Conservation (phyloP, 306 rosid genomes). For the Sesbania bispinosa region DNA sequence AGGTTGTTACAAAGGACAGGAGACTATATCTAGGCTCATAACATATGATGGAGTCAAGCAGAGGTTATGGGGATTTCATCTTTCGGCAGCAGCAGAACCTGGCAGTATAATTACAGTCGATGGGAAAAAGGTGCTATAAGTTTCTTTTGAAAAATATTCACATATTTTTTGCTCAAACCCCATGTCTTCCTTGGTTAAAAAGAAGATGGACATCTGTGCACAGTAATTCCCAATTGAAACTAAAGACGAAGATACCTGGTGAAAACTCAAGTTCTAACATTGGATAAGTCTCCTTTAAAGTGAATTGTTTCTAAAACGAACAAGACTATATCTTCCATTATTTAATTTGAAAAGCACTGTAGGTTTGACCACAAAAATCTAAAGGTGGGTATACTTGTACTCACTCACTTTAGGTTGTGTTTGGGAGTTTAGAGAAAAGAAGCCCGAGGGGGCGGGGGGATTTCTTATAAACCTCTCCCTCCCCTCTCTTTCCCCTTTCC, state of each 20-base stretch:
- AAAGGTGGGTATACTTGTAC: neutral
- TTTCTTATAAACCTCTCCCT: too few relatives aligned
- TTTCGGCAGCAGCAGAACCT: slow-evolving; percentile 74
- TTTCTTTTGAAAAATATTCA: slow-evolving; percentile 3
- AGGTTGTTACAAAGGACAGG: slow-evolving; percentile 98
- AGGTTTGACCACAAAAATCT: neutral
- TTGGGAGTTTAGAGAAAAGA: too few relatives aligned
- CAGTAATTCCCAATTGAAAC: neutral
- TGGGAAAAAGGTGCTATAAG: slow-evolving; percentile 59
- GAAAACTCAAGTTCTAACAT: slow-evolving; percentile 9
- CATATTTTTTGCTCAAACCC: neutral
- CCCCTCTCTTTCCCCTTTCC: too few relatives aligned
- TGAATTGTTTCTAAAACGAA: neutral
- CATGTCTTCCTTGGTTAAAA: neutral
- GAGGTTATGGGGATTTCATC: slow-evolving; percentile 82
- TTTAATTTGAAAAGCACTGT: neutral
- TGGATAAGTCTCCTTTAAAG: neutral
- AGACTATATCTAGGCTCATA: slow-evolving; percentile 86
- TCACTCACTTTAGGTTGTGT: too few relatives aligned
- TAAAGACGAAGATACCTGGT: neutral
- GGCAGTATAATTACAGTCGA: slow-evolving; percentile 66
- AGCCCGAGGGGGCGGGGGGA: too few relatives aligned
- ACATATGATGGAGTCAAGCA: slow-evolving; percentile 93
- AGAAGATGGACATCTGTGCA: neutral
- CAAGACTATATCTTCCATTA: neutral